Evolutionary conservation across 75 land plant species (phyloP), one percentile per base, ranked within the genome.

Genomic region (Picea glauca): DNA sequence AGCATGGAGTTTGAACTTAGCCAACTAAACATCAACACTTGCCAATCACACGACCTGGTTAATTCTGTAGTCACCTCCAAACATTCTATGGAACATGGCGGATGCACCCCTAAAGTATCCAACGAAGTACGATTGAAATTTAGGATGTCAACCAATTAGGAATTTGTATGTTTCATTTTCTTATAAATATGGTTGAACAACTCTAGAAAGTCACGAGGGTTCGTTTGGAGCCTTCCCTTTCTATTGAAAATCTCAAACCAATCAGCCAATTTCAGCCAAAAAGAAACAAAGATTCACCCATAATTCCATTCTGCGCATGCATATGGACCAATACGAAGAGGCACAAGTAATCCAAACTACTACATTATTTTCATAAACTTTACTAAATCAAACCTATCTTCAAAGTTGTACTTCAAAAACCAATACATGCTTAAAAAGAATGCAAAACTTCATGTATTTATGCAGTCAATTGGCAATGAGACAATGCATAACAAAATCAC

Each of bases 241-340:
- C 17, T 40, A 43, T 6, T 3, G 12, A 46, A n/a, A 72, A 43
- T 33, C 2, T 4, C 2, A 46, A 40, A 46, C 54, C 38, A 20
- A 15, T n/a, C 6, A 72, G 54, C 33, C 67, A 64, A 64, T 5
- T 64, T 64, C 32, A 31, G 67, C 67, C n/a, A 46, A 54, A 46
- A n/a, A 58, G n/a, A 56, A 23, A 30, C 31, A 50, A 26, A 56
- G 31, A 74, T 84, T 30, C 81, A 93, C 96, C 97, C 97, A 78
- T 87, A 94, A 65, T 88, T 92, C 97, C 95, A 93, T 68, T 91
- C 93, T 58, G 93, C 93, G 84, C 95, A 91, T 15, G 81, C 93
- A 82, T 93, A 94, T 2, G 97, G 97, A 5, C 97, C 94, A 63
- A 94, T 92, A 18, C 94, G 84, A 26, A 94, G 90, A 80, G 87